Evolutionary conservation across 352 stramenopile species (phyloP), one percentile per base, ranked within the genome.

Genomic region (Globisporangium rhizosaccharum): DNA sequence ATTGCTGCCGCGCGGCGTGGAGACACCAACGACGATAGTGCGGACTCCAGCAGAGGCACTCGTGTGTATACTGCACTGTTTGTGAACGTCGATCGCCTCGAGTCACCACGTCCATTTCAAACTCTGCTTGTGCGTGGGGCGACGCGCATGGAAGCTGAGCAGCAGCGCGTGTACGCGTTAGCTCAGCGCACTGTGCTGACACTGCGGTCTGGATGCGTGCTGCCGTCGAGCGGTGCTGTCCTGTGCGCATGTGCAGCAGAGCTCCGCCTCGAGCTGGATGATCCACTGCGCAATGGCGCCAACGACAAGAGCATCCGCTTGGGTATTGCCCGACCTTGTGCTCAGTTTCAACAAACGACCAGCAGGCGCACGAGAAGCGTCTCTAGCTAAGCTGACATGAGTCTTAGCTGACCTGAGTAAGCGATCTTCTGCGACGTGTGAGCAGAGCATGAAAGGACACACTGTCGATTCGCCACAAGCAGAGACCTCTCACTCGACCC

Each of bases 201-300:
- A 10, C 18, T 62, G 18, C 37, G 12, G 41, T 48, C 33, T 11
- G 53, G 47, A 18, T 48, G 53, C 28, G 8, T 66, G 12, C 48
- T 66, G 8, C 60, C 60, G 15, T 45, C 48, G 14, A 60, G 52
- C 18, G 60, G 60, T 23, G 46, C 60, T 2, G 52, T 39, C 47
- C 48, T 62, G 12, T 57, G 53, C 25, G 60, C 60, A 2, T 62
- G 47, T 18, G 47, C 60, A 14, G 54, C 53, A 1, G 60, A 56
- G 23, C 25, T 62, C 9, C 53, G 36, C 17, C 23, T 52, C 7
- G 26, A 33, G 14, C 33, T 52, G 7, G 36, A 51, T 7, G 18
- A 28, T 1, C 17, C 47, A 6, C 23, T 49, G 2, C 50, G n/a
- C 1, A 18, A 17, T 20, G 8, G 36, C 20, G 26, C 28, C 15